Base-by-base conservation (phyloP, 208 protist species). In the Trypanosoma boissoni region DNA sequence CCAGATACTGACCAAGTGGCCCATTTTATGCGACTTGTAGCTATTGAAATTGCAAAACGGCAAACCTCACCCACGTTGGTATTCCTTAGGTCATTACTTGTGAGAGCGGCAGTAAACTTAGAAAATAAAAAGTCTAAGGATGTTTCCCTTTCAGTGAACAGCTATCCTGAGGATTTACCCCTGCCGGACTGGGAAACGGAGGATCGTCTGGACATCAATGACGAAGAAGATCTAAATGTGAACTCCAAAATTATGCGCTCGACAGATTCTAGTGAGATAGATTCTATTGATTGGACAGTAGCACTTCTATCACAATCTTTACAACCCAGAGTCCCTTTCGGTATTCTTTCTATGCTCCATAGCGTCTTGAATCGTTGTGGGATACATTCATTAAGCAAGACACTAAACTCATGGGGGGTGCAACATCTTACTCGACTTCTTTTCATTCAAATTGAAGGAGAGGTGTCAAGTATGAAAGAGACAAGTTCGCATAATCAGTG, bases 401-500 rank as follows among this genome's bases (percentile, higher is more conserved):
- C 86, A 2, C 56, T 91, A 28, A 50, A 61, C 9, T 80, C 76
- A 0, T 91, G 82, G 81, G 88, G 88, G 24, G 61, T 91, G n/a
- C 73, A 68, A 37, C 76, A 70, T 8, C 65, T 91, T 8, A 84
- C 76, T 27, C 60, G 55, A 16, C 55, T 84, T 16, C 53, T 94
- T 28, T 49, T 88, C 16, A 58, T 70, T 16, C 78, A 89, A 32
- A 58, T 83, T 37, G 73, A 91, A 41, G 39, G 29, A 14, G 58
- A 78, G 31, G 44, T 48, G 24, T 18, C 41, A 12, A 34, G 37
- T 36, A 20, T 53, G 27, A 34, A 27, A 29, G 3, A 29, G 46
- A 24, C 16, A 37, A 12, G n/a, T 45, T 2, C 37, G 27, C 26
- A 55, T 52, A 71, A 26, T 24, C 6, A 41, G 14, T 91, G 85